Evolutionary conservation across 2,329 filamentous ascomycete genomes (phyloP).

Genomic region (Lojkania enalia): DNA sequence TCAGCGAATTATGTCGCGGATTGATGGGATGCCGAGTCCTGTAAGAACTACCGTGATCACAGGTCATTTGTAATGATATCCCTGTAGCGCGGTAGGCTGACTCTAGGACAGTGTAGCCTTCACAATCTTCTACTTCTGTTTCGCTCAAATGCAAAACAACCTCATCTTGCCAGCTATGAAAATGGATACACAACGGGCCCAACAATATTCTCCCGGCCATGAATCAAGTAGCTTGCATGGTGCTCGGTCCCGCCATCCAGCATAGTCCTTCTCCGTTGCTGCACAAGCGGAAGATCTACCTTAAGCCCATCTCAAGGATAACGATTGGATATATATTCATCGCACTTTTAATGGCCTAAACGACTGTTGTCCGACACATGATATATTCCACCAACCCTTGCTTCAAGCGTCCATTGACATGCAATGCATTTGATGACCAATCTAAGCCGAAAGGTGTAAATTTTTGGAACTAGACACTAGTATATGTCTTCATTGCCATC

Average conservation of each 20-base stretch:
- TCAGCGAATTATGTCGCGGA: slow-evolving; percentile 33
- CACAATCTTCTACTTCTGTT: slow-evolving; percentile 42
- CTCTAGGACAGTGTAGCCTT: slow-evolving; percentile 30
- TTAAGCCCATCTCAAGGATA: slow-evolving; percentile 36
- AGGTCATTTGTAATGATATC: not conserved
- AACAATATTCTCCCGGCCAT: slow-evolving; percentile 43
- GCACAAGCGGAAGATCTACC: slow-evolving; percentile 28
- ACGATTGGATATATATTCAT: slow-evolving; percentile 38
- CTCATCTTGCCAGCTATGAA: slow-evolving; percentile 42
- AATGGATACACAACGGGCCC: slow-evolving; percentile 39
- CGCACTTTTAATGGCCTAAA: slow-evolving; percentile 33
- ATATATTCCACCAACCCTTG: slow-evolving; percentile 39
- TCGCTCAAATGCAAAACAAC: slow-evolving; percentile 47
- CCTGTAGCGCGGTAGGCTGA: not conserved
- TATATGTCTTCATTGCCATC: slow-evolving; percentile 46
- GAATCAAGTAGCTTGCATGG: slow-evolving; percentile 39
- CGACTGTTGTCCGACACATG: slow-evolving; percentile 32
- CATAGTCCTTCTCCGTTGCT: slow-evolving; percentile 34
- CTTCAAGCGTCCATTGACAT: slow-evolving; percentile 42
- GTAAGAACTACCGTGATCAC: too few relatives aligned
- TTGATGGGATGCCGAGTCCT: slow-evolving; percentile 39
- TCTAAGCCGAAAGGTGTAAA: slow-evolving; percentile 37
- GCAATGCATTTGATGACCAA: slow-evolving; percentile 20
- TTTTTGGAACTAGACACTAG: slow-evolving; percentile 47
- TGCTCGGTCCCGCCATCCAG: slow-evolving; percentile 37